Conservation (phyloP, 148 eudicot genomes). For the Hydrangea macrophylla region DNA sequence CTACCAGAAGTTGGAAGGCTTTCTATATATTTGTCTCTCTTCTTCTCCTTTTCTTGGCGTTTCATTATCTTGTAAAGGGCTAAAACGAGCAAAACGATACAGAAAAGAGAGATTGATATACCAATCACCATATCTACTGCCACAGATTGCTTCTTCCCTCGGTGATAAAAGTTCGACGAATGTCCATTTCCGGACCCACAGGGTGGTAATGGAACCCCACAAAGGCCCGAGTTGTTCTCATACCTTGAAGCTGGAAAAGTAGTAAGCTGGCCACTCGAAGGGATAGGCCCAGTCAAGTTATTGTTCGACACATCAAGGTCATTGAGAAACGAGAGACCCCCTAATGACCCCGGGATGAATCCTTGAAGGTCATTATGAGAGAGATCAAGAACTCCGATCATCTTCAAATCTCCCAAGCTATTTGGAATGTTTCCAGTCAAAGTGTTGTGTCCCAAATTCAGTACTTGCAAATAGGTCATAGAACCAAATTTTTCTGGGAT, state of each 20-base stretch:
- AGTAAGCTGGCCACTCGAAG: slow-evolving; percentile 49
- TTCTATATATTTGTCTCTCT: slow-evolving; percentile 45
- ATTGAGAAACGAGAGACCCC: slow-evolving; percentile 42
- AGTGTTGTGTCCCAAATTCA: slow-evolving; percentile 52
- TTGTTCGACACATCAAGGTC: slow-evolving; percentile 60
- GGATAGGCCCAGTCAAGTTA: slow-evolving; percentile 41
- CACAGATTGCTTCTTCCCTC: slow-evolving; percentile 15
- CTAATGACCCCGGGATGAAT: slow-evolving; percentile 44
- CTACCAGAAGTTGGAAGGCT: slow-evolving; percentile 60
- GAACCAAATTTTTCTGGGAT: slow-evolving; percentile 46
- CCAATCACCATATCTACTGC: slow-evolving; percentile 46
- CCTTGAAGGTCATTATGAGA: slow-evolving; percentile 47
- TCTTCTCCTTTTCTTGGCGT: slow-evolving; percentile 25
- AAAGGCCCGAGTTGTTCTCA: slow-evolving; percentile 47
- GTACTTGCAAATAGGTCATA: slow-evolving; percentile 37
- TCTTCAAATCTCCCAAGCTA: slow-evolving; percentile 41
- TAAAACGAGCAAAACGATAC: slow-evolving; percentile 28
- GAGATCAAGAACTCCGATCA: slow-evolving; percentile 44
- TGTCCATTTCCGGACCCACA: slow-evolving; percentile 31
- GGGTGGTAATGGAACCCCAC: slow-evolving; percentile 49
- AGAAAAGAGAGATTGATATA: slow-evolving; percentile 27
- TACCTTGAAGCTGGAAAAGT: slow-evolving; percentile 53
- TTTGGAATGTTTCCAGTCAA: slow-evolving; percentile 39
- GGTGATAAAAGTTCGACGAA: background rate
- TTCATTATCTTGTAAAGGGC: slow-evolving; percentile 35